phyloP scores from a whole-genome alignment of 163 green algal species.

The Volvox carteri region DNA sequence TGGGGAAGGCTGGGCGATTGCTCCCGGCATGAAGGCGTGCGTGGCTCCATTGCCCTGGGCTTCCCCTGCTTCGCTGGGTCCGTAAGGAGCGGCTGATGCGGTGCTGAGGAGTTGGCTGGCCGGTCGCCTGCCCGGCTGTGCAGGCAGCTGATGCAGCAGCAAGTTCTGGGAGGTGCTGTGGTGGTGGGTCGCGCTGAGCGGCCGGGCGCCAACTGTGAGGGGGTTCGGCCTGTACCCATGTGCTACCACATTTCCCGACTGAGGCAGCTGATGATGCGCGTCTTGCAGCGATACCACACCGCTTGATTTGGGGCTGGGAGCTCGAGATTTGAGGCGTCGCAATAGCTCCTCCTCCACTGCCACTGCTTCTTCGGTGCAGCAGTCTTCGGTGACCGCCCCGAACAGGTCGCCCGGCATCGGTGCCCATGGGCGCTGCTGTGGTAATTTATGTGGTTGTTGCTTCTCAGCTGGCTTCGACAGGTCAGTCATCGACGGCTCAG shows the following conservation, averaged over 20 bases:
- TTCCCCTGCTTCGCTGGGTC: not conserved
- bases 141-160: not conserved
- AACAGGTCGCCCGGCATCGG: conserved; percentile 12
- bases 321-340: conserved; percentile 2
- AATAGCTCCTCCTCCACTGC: conserved; percentile 48
- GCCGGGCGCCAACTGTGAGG: not conserved
- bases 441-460: not conserved
- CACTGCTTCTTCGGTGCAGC: not conserved
- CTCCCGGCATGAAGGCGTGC: conserved; percentile 4
- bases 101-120: not conserved
- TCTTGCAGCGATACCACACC: not conserved
- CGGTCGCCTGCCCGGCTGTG: not conserved
- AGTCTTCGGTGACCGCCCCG: not conserved
- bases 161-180: not conserved
- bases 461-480: not conserved
- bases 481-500: conserved; percentile 22
- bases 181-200: not conserved
- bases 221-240: not conserved
- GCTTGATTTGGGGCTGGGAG: not conserved
- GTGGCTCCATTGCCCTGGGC: not conserved
- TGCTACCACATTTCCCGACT: not conserved
- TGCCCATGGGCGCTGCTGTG: not conserved
- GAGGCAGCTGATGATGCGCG: not conserved
- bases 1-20: not conserved
- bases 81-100: not conserved